Percentiles rank a stretch among this genome's conserved stretches.
Conservation (phyloP, 2,329 filamentous ascomycete genomes). For the Ophiostoma sp. region DNA sequence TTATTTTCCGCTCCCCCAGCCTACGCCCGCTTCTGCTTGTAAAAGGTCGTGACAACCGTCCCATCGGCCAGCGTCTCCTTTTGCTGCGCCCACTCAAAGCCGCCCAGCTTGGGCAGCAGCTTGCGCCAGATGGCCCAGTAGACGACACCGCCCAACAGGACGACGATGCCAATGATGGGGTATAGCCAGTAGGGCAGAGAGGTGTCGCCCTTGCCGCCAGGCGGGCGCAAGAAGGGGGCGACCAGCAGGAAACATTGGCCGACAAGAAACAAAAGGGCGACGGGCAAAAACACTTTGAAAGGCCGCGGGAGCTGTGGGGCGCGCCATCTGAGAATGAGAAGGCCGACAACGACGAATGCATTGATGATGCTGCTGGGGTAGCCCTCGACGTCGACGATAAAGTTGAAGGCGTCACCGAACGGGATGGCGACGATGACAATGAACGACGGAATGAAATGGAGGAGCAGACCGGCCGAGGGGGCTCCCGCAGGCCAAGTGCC, state of each 20-base stretch:
- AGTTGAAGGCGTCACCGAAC: conserved; percentile 60
- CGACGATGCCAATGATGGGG: conserved; percentile 44
- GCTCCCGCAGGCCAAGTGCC: conserved; percentile 67
- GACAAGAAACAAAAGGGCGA: conserved; percentile 48
- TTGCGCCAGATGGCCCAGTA: conserved; percentile 39
- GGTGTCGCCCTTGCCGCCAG: conserved; percentile 42
- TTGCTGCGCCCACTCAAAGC: conserved; percentile 49
- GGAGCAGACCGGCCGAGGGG: conserved; percentile 59
- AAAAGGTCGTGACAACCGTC: conserved; percentile 33
- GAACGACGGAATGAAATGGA: conserved; percentile 66
- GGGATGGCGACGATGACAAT: conserved; percentile 46
- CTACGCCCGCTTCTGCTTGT: conserved; percentile 20
- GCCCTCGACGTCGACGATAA: conserved; percentile 51
- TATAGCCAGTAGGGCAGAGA: conserved; percentile 47
- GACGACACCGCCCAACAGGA: conserved; percentile 40
- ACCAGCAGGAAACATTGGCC: conserved; percentile 45
- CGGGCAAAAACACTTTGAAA: conserved; percentile 54
- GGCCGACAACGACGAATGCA: conserved; percentile 52
- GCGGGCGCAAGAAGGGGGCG: conserved; percentile 49
- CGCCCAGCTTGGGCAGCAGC: conserved; percentile 44
- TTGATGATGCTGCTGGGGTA: conserved; percentile 54
- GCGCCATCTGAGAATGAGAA: conserved; percentile 38
- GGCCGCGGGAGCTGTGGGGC: conserved; percentile 52
- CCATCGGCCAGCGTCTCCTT: conserved; percentile 34
- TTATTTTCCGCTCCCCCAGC: background rate